These are phyloP conservation scores for Sarcodon sp. DNA, from an alignment of 768 basidiomycete genomes.

Conservation along the genomic window DNA sequence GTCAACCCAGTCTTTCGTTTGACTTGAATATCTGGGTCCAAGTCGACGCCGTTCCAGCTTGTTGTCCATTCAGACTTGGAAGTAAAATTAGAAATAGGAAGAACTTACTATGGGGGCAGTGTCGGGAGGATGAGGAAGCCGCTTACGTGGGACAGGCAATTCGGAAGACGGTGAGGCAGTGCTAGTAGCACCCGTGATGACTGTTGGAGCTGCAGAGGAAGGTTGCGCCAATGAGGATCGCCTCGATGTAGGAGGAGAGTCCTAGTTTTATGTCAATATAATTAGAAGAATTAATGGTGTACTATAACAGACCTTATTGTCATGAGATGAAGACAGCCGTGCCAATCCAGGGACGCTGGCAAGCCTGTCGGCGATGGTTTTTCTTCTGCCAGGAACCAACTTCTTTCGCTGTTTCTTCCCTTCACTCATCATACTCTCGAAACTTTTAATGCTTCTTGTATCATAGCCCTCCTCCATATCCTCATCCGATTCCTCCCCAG, in stretches of 20 bases:
- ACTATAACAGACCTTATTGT: constrained; percentile 1
- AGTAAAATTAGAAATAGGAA: background rate
- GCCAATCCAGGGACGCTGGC: constrained; percentile 57
- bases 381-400: constrained; percentile 25
- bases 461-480: constrained; percentile 32
- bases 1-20: constrained; percentile 10
- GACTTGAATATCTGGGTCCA: too few relatives aligned
- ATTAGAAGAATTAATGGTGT: constrained; percentile 1
- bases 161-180: too few relatives aligned
- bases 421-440: constrained; percentile 73
- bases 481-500: constrained; percentile 23
- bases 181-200: too few relatives aligned
- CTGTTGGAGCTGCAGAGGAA: too few relatives aligned
- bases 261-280: constrained; percentile 7
- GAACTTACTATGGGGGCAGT: constrained; percentile 8
- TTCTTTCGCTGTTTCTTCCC: constrained; percentile 13
- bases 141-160: too few relatives aligned
- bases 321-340: constrained; percentile 23
- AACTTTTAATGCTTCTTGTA: constrained; percentile 69
- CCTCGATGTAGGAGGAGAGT: constrained; percentile 24
- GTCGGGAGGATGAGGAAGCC: constrained; percentile 14
- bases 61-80: background rate
- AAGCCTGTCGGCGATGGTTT: constrained; percentile 72
- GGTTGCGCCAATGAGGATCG: constrained; percentile 17
- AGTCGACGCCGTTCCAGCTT: too few relatives aligned